Conservation (phyloP, 169 alveolate genomes). For the Eimeria tenella region DNA sequence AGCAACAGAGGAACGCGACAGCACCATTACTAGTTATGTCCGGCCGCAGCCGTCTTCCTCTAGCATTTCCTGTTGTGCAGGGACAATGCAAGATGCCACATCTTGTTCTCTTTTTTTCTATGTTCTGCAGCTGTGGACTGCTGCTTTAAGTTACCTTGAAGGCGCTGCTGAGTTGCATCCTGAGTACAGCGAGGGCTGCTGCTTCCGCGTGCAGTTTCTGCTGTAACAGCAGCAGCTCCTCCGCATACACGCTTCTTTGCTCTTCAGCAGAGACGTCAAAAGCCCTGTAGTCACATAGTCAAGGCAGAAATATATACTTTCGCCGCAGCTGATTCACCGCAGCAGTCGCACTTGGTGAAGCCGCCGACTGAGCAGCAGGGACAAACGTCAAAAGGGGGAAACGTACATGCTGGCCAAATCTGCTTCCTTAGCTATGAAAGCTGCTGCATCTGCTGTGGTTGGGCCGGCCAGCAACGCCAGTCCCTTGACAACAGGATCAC, state of each 20-base stretch:
- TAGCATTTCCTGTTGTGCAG: too few relatives aligned
- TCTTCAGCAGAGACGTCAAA: slow-evolving; percentile 7
- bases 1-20: neutral
- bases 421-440: neutral
- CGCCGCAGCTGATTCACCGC: neutral
- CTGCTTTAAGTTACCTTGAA: slow-evolving; percentile 5
- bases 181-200: slow-evolving; percentile 5
- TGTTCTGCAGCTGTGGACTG: neutral
- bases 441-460: slow-evolving; percentile 10
- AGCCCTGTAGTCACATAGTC: neutral
- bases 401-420: slow-evolving; percentile 6
- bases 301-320: neutral
- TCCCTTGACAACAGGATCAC: slow-evolving; percentile 1
- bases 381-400: neutral
- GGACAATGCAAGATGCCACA: too few relatives aligned
- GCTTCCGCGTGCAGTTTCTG: slow-evolving; percentile 43
- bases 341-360: neutral
- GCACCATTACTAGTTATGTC: neutral
- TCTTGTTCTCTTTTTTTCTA: too few relatives aligned
- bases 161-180: slow-evolving; percentile 55
- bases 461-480: neutral
- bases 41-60: too few relatives aligned
- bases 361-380: neutral
- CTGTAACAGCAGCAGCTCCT: slow-evolving; percentile 31
- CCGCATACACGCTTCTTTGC: neutral